Evolutionary conservation across 2,329 filamentous ascomycete genomes (phyloP).

Genomic region (Neofusicoccum cordaticola): DNA sequence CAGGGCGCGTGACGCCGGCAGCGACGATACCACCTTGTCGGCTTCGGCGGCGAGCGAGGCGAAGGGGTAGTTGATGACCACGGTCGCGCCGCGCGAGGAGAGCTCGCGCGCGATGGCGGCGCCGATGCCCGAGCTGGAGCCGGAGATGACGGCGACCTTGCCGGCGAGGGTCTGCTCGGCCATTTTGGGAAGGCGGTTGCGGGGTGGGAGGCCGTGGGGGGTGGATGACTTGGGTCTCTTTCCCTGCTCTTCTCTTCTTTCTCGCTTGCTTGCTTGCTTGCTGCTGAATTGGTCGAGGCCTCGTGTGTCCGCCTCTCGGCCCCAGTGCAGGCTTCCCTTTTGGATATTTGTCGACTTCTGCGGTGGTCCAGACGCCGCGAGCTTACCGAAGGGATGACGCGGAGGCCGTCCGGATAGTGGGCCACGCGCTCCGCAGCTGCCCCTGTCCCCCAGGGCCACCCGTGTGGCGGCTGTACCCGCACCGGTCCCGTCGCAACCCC

Average conservation of each 20-base stretch:
- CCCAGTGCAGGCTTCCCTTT: neutral
- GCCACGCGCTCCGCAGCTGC: neutral
- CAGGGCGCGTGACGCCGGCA: conserved; percentile 30
- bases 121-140: conserved; percentile 46
- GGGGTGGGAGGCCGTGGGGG: neutral
- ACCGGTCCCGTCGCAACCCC: neutral
- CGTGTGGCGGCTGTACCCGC: neutral
- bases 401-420: conserved; percentile 2
- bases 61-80: conserved; percentile 52
- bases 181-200: neutral
- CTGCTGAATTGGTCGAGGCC: no score
- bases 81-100: conserved; percentile 39
- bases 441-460: neutral
- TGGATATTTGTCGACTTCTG: neutral
- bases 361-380: neutral
- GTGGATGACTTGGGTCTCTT: neutral
- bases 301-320: no score
- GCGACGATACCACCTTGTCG: conserved; percentile 26
- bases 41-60: conserved; percentile 28
- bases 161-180: conserved; percentile 17
- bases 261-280: neutral
- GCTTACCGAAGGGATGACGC: neutral
- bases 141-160: conserved; percentile 43
- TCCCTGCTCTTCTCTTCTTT: neutral
- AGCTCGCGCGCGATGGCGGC: conserved; percentile 43